Percentiles rank a stretch among this genome's conserved stretches.
phyloP scores from a whole-genome alignment of 306 rosid species.

The Pyrus bretschneideri region DNA sequence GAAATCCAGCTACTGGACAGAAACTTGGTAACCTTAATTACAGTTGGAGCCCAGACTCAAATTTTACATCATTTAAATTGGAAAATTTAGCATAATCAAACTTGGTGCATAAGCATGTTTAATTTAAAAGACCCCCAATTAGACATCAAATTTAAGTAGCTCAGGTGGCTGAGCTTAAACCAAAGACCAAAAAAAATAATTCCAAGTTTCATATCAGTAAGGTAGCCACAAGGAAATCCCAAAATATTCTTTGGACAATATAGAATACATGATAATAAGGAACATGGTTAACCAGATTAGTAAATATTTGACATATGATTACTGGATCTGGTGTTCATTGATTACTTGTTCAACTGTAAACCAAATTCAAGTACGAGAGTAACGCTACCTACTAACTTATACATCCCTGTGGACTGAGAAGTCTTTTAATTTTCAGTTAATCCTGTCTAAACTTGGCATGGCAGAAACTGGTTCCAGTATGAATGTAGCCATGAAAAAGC shows the following conservation, averaged over 20 bases:
- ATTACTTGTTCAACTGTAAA: not conserved
- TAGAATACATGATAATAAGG: not conserved
- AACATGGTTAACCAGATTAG: not conserved
- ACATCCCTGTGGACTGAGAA: not conserved
- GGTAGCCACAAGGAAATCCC: not conserved
- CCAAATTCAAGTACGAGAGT: not conserved
- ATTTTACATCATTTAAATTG: not conserved
- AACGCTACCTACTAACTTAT: not conserved
- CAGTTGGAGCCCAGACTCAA: conserved; percentile 1
- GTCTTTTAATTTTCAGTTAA: not conserved
- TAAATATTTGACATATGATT: not conserved
- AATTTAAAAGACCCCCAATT: not conserved
- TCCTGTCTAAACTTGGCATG: not conserved
- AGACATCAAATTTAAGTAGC: not conserved
- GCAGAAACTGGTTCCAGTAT: not conserved
- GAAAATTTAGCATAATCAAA: not conserved
- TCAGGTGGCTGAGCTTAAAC: not conserved
- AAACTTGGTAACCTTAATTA: not conserved
- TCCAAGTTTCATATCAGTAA: not conserved
- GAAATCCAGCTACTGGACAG: conserved; percentile 5
- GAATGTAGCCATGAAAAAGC: not conserved
- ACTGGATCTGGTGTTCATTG: not conserved
- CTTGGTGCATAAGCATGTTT: not conserved
- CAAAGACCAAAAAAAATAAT: not conserved
- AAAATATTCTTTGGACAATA: not conserved